Evolutionary conservation across 2,329 filamentous ascomycete genomes (phyloP), one percentile per base, ranked within the genome.

Genomic region (Westerdykella ornata): DNA sequence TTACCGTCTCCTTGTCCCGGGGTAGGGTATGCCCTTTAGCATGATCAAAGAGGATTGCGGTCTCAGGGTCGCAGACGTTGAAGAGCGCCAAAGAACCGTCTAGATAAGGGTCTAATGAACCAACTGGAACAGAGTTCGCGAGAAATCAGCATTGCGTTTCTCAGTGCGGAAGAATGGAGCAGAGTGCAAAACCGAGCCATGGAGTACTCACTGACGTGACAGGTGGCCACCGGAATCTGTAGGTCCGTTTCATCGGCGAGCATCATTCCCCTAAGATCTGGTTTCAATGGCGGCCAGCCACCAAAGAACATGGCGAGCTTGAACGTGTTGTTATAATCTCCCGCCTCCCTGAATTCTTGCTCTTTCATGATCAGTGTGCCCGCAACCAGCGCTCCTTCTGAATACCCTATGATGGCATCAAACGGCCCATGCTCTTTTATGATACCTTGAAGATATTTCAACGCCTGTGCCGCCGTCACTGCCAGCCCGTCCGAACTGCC

Each of bases 21-120:
- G 80, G 79, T 4, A 82, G 65, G 0, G 76, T 81, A 53, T 83
- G 80, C 0, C 79, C 80, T 52, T 81, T 81, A 4, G 77, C 79
- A 47, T 81, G 78, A 49, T 83, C 79, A 45, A 82, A 82, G n/a
- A 82, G 68, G 26, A 72, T 68, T 0, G 78, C 78, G 1, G 66
- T 73, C 43, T 82, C 78, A 0, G 71, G 72, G 35, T 81, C 75
- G 48, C 78, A 83, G 17, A 80, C 70, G 48, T 79, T 78, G 62
- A 75, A 81, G 3, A 82, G 68, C 0, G 78, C 76, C 65, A 81
- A 71, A 2, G 76, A 75, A 0, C 79, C 78, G 26, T 78, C 68
- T 2, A 81, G 69, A 49, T 81, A 82, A 0, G 78, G 79, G 49
- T 82, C 80, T 19, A 57, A 39, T 15, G 56, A 59, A 5, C 56